Base-by-base conservation (phyloP, 1,284 basidiomycete species). In the Apiotrichum mycotoxinovorans region DNA sequence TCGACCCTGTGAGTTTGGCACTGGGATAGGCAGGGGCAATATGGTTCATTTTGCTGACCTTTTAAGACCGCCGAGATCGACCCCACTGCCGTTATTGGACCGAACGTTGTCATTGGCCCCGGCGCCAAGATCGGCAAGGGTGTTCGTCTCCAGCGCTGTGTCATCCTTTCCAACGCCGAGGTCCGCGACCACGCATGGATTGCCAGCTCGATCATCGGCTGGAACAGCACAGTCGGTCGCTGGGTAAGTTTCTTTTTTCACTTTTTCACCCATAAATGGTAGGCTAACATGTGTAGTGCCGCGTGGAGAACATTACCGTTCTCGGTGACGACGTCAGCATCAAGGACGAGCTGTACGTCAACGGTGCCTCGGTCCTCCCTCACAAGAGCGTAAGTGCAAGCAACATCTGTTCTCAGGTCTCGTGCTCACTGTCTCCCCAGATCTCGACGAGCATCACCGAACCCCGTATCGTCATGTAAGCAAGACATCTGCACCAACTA, bases 101-200 rank as follows among this genome's bases (percentile, higher is more conserved):
- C 80, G 50, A 82, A 82, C 69, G 80, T 82, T 54, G 80, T 81
- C 49, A 75, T 82, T 55, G 80, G 80, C 34, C 79, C 80, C 15
- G 76, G 78, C 41, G 78, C 72, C 67, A 78, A 78, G 70, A 79
- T 82, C 54, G 80, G 80, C 37, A 74, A 77, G 42, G 80, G 80
- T 57, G 80, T 74, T 56, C 71, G 80, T 55, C 73, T 82, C n/a
- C 80, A 81, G 66, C 75, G 80, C 65, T 81, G 80, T 65, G 79
- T 81, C 58, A 70, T 82, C 59, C 74, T 82, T 62, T 77, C 78
- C 64, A 78, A 78, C 63, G 75, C 80, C 20, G 69, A 70, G 44
- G 72, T 81, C 62, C 78, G 80, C 62, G 80, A 81, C 64, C 80
- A 82, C 70, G 68, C 80, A 18, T 82, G 79, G 79, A 75, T 82